phyloP scores from a whole-genome alignment of 2,329 filamentous ascomycete genomes.

The Fusarium armeniacum region DNA sequence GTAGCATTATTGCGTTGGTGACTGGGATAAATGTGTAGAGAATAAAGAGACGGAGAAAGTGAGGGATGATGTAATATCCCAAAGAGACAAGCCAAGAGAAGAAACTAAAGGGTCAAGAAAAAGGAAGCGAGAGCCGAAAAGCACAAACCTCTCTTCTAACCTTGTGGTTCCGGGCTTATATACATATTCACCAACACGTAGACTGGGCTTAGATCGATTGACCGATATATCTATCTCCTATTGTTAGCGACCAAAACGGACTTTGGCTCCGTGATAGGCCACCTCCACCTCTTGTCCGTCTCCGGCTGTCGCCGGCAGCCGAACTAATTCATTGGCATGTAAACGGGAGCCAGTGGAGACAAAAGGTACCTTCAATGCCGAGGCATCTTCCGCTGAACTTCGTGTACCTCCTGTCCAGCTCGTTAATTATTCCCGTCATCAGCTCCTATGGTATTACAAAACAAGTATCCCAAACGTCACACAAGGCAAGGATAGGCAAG shows the following conservation, averaged over 20 bases:
- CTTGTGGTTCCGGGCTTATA: constrained; percentile 21
- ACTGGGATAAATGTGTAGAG: not conserved
- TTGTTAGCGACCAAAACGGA: constrained; percentile 26
- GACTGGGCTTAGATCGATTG: constrained; percentile 15
- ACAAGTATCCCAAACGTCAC: not conserved
- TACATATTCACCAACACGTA: constrained; percentile 20
- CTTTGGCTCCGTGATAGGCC: constrained; percentile 44
- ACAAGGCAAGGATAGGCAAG: not conserved
- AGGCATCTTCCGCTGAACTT: not conserved
- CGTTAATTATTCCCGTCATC: constrained; percentile 28
- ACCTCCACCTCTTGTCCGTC: constrained; percentile 36
- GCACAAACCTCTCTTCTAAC: not conserved
- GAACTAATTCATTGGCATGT: constrained; percentile 32
- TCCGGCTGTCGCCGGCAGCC: constrained; percentile 49
- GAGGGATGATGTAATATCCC: constrained; percentile 20
- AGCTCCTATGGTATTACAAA: constrained; percentile 13
- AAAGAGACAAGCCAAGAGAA: constrained; percentile 1
- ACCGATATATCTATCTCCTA: constrained; percentile 16
- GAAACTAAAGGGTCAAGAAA: not conserved
- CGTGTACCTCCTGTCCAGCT: constrained; percentile 9
- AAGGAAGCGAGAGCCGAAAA: constrained; percentile 5
- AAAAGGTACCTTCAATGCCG: not conserved
- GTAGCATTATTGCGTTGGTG: constrained; percentile 2
- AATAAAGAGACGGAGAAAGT: not conserved
- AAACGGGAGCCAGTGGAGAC: constrained; percentile 12